phyloP scores from a whole-genome alignment of 805 yeast genomes.

The Teunomyces funiuensis region DNA sequence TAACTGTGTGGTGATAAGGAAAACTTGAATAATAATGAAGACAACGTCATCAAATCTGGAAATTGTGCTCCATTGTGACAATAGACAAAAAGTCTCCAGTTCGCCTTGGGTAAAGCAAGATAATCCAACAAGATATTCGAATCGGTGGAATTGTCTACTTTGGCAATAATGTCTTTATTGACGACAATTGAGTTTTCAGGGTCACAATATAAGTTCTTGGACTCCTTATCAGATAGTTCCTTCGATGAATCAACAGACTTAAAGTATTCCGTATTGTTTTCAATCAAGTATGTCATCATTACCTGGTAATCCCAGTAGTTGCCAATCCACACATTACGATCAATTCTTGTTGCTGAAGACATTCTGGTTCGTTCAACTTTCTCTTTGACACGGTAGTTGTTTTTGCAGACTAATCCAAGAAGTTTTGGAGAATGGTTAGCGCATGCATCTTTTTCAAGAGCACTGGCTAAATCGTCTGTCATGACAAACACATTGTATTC shows the following conservation, averaged over 20 bases:
- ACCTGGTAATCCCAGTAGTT: conserved; percentile 70
- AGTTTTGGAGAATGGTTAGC: conserved; percentile 4
- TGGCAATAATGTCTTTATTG: not conserved
- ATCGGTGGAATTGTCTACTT: conserved; percentile 4
- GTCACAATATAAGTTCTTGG: conserved; percentile 41
- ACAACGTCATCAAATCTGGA: conserved; percentile 45
- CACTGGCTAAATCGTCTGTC: conserved; percentile 8
- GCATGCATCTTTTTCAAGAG: conserved; percentile 14
- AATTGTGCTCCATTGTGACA: conserved; percentile 62
- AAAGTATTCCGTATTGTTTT: conserved; percentile 12
- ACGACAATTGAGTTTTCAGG: conserved; percentile 52
- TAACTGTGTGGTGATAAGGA: conserved; percentile 25
- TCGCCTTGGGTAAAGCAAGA: conserved; percentile 48
- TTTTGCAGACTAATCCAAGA: conserved; percentile 50
- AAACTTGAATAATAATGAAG: conserved; percentile 32
- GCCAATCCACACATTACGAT: conserved; percentile 71
- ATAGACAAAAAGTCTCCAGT: conserved; percentile 55
- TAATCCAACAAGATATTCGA: conserved; percentile 11
- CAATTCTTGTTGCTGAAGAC: conserved; percentile 72
- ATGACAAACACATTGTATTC: conserved; percentile 24
- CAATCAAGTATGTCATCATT: conserved; percentile 19
- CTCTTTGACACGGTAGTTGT: conserved; percentile 69
- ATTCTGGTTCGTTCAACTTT: conserved; percentile 79
- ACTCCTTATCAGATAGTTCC: conserved; percentile 5
- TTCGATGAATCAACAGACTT: conserved; percentile 1